These are phyloP conservation scores for Blastobotrys serpentis DNA, from an alignment of 1,139 yeast genomes.

Conservation along the genomic window DNA sequence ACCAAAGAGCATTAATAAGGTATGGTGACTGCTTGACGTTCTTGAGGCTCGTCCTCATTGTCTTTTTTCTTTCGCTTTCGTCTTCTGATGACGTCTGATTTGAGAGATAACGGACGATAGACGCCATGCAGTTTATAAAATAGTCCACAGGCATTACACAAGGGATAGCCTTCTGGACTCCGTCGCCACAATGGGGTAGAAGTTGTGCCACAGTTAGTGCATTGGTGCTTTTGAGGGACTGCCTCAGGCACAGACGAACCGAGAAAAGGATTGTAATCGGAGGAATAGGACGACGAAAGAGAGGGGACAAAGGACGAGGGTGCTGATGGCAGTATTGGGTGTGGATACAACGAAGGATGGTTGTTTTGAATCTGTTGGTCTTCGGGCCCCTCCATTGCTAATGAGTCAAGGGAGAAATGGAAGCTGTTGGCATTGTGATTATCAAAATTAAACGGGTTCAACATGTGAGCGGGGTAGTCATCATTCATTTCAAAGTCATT, in stretches of 20 bases:
- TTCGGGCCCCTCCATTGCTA: slow-evolving; percentile 39
- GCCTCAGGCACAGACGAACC: slow-evolving; percentile 2
- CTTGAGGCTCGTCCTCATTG: background rate
- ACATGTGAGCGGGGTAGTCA: background rate
- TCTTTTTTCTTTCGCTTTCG: slow-evolving; percentile 43
- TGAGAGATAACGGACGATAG: slow-evolving; percentile 83
- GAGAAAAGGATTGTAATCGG: background rate
- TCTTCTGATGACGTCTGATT: slow-evolving; percentile 90
- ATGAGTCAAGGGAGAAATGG: slow-evolving; percentile 36
- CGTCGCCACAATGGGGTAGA: slow-evolving; percentile 96
- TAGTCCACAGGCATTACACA: slow-evolving; percentile 94
- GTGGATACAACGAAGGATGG: too few species aligned
- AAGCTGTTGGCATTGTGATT: slow-evolving; percentile 22
- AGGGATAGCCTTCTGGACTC: slow-evolving; percentile 86
- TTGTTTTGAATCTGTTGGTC: slow-evolving; percentile 7
- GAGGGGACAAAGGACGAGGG: slow-evolving; percentile 7
- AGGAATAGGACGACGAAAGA: background rate
- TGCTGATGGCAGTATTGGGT: background rate
- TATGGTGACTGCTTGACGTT: slow-evolving; percentile 2
- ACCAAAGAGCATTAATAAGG: background rate
- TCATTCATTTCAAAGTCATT: background rate
- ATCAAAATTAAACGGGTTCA: background rate
- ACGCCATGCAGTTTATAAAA: slow-evolving; percentile 91
- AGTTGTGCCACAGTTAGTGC: slow-evolving; percentile 88
- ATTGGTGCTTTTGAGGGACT: slow-evolving; percentile 30